A percentile compares a stretch with the other conserved stretches of the same genome.
These are phyloP conservation scores for Stevia rebaudiana DNA, from an alignment of 140 eudicot genomes.

Conservation along the genomic window DNA sequence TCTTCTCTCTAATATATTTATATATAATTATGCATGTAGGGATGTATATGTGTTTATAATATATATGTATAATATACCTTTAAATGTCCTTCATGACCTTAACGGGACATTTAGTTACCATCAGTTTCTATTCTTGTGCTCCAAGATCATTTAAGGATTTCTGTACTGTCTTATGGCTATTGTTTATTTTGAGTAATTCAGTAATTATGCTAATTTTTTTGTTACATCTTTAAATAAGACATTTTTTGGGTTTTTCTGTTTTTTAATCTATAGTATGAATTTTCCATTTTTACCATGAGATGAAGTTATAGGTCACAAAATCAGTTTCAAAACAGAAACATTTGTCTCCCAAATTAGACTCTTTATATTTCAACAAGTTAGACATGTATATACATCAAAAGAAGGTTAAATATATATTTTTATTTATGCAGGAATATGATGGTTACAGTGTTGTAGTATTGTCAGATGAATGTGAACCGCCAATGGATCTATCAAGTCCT, in stretches of 20 bases:
- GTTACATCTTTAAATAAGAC: background rate
- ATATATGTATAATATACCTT: background rate
- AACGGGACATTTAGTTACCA: conserved; percentile 9
- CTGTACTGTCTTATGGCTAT: conserved; percentile 14
- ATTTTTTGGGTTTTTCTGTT: background rate
- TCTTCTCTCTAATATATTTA: background rate
- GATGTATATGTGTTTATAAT: background rate
- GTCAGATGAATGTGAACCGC: conserved; percentile 46
- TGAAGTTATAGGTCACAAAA: background rate
- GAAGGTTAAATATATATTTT: conserved; percentile 2
- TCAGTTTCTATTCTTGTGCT: conserved; percentile 16
- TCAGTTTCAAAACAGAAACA: background rate
- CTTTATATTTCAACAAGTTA: background rate
- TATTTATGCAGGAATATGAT: conserved; percentile 46
- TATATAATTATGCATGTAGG: too few species aligned
- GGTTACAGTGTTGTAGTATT: conserved; percentile 42
- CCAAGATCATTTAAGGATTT: conserved; percentile 17
- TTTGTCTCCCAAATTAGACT: background rate
- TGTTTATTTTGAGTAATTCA: background rate
- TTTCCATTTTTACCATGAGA: background rate
- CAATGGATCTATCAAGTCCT: conserved; percentile 26
- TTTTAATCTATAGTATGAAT: background rate
- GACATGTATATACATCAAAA: background rate
- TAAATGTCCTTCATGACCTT: conserved; percentile 13
- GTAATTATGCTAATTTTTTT: background rate